phyloP scores from a whole-genome alignment of 2,329 filamentous ascomycete genomes.

The Cladosporium oxysporum region DNA sequence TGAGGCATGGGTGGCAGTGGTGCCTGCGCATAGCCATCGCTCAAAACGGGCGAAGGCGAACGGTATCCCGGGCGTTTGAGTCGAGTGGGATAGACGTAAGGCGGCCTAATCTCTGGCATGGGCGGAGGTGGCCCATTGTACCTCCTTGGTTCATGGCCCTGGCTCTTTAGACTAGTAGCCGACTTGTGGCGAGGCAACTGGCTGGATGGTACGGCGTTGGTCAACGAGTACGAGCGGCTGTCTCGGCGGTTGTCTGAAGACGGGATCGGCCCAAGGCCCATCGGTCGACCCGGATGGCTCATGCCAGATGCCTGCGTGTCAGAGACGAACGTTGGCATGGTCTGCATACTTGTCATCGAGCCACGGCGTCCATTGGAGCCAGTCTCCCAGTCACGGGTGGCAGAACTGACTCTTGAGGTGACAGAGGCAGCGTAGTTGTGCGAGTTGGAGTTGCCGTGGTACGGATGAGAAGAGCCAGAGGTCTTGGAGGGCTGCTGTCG shows the following conservation, averaged over 20 bases:
- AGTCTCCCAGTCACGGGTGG: slow-evolving; percentile 41
- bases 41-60: slow-evolving; percentile 47
- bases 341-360: slow-evolving; percentile 45
- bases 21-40: slow-evolving; percentile 39
- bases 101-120: slow-evolving; percentile 40
- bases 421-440: slow-evolving; percentile 43
- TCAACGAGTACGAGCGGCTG: slow-evolving; percentile 48
- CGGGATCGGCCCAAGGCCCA: slow-evolving; percentile 17
- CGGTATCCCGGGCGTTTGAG: slow-evolving; percentile 46
- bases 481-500: slow-evolving; percentile 39
- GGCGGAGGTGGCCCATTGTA: slow-evolving; percentile 34
- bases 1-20: slow-evolving; percentile 9
- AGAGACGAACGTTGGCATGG: slow-evolving; percentile 43
- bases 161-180: slow-evolving; percentile 47
- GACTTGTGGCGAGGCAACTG: slow-evolving; percentile 47
- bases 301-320: slow-evolving; percentile 33
- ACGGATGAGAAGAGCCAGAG: slow-evolving; percentile 43
- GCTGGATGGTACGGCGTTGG: slow-evolving; percentile 34
- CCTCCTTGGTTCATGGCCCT: slow-evolving; percentile 37
- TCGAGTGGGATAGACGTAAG: slow-evolving; percentile 46
- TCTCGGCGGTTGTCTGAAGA: slow-evolving; percentile 28
- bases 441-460: slow-evolving; percentile 30
- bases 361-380: slow-evolving; percentile 43
- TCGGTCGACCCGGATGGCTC: slow-evolving; percentile 19
- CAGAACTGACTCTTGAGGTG: slow-evolving; percentile 43